Evolutionary conservation across 306 rosid species (phyloP).

Genomic region (Argentina anserina): DNA sequence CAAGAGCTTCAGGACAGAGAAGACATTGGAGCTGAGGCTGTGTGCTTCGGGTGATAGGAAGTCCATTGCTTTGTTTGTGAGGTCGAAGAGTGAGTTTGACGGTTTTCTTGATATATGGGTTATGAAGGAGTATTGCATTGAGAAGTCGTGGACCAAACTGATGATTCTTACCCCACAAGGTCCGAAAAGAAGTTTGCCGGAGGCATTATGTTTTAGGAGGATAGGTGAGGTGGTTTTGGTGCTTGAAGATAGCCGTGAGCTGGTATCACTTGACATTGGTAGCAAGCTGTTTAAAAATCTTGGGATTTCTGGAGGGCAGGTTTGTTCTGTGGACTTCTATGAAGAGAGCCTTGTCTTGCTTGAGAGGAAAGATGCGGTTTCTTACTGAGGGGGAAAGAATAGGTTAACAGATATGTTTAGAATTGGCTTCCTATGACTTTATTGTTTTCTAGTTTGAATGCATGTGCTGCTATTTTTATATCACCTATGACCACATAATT

Average conservation of each 20-base stretch:
- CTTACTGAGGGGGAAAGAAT: conserved; percentile 2
- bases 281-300: not conserved
- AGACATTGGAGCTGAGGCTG: not conserved
- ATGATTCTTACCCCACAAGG: not conserved
- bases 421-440: not conserved
- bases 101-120: not conserved
- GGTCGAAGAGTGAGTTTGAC: not conserved
- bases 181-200: not conserved
- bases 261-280: not conserved
- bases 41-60: not conserved
- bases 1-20: not conserved
- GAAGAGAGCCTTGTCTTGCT: not conserved
- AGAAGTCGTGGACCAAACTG: not conserved
- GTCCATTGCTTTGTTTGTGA: not conserved
- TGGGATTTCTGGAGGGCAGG: not conserved
- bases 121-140: not conserved
- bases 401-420: not conserved
- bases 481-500: not conserved
- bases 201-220: not conserved
- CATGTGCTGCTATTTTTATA: not conserved
- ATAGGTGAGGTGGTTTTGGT: not conserved
- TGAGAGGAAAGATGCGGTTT: not conserved
- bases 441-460: not conserved
- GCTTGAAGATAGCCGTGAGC: not conserved
- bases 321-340: not conserved